Conservation (phyloP, 2,329 filamentous ascomycete genomes). For the Claviceps arundinis region DNA sequence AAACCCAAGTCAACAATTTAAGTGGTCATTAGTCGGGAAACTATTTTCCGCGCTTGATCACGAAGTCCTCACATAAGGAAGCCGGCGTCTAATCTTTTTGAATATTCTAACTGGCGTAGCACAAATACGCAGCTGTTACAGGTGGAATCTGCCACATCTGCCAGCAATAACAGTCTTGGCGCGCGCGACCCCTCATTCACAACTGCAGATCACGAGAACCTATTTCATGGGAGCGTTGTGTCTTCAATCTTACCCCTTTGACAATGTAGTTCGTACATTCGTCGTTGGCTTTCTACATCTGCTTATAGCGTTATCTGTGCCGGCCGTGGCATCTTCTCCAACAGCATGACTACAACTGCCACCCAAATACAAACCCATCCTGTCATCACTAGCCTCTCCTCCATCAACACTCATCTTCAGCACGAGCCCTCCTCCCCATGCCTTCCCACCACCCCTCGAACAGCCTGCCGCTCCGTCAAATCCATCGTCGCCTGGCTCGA, state of each 20-base stretch:
- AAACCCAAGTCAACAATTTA: background rate
- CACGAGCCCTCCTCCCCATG: slow-evolving; percentile 1
- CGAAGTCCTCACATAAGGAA: background rate
- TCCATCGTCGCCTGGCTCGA: slow-evolving; percentile 21
- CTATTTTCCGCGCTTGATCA: slow-evolving; percentile 1
- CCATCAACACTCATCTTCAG: slow-evolving; percentile 13
- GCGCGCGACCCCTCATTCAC: background rate
- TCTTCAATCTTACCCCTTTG: background rate
- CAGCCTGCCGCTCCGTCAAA: slow-evolving; percentile 14
- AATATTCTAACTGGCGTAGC: background rate
- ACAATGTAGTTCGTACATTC: too few relatives aligned
- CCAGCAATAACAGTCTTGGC: background rate
- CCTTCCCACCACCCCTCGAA: background rate
- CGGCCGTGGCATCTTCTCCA: background rate
- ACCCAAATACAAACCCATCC: slow-evolving; percentile 10
- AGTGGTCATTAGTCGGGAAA: background rate
- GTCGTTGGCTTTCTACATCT: background rate
- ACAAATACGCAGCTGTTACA: background rate
- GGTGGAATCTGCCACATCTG: background rate
- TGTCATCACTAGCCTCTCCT: slow-evolving; percentile 16
- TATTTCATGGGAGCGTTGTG: background rate
- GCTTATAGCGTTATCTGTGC: background rate
- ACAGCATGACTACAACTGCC: slow-evolving; percentile 7
- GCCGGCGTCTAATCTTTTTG: background rate
- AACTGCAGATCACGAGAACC: background rate